phyloP scores from a whole-genome alignment of 2,329 filamentous ascomycete genomes.

The Daldinia sp. region DNA sequence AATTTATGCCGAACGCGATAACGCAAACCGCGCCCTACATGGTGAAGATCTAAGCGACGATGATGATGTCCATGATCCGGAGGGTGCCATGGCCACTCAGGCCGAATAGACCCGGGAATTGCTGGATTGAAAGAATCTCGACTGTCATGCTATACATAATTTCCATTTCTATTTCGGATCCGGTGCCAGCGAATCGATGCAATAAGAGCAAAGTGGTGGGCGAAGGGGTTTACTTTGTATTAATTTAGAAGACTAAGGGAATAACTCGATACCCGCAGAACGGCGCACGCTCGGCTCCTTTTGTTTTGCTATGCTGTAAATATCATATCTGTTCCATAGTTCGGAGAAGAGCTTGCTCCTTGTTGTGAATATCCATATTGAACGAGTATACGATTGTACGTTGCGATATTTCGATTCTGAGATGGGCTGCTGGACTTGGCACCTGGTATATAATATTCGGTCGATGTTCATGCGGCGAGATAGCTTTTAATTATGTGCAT shows the following conservation, averaged over 20 bases:
- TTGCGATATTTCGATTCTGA: neutral
- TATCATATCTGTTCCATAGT: constrained; percentile 10
- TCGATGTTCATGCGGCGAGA: neutral
- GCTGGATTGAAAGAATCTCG: neutral
- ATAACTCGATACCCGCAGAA: constrained; percentile 30
- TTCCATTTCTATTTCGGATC: constrained; percentile 5
- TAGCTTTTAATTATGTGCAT: neutral
- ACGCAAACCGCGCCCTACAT: constrained; percentile 58
- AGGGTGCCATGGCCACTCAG: constrained; percentile 27
- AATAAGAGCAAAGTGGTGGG: neutral
- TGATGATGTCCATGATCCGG: constrained; percentile 21
- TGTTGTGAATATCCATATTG: constrained; percentile 20
- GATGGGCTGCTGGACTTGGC: neutral
- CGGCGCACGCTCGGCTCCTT: constrained; percentile 13
- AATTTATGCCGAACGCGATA: constrained; percentile 70
- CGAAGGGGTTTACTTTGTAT: constrained; percentile 21
- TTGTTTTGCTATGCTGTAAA: constrained; percentile 12
- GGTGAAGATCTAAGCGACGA: constrained; percentile 55
- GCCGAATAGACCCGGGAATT: constrained; percentile 17
- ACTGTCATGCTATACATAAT: neutral
- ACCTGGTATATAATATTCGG: too few species aligned
- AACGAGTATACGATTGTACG: constrained; percentile 2
- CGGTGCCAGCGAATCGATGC: constrained; percentile 1
- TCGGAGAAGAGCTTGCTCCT: constrained; percentile 8
- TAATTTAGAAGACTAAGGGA: constrained; percentile 13